Evolutionary conservation across 2,329 filamentous ascomycete species (phyloP).

Genomic region (Fusarium ramigenum): DNA sequence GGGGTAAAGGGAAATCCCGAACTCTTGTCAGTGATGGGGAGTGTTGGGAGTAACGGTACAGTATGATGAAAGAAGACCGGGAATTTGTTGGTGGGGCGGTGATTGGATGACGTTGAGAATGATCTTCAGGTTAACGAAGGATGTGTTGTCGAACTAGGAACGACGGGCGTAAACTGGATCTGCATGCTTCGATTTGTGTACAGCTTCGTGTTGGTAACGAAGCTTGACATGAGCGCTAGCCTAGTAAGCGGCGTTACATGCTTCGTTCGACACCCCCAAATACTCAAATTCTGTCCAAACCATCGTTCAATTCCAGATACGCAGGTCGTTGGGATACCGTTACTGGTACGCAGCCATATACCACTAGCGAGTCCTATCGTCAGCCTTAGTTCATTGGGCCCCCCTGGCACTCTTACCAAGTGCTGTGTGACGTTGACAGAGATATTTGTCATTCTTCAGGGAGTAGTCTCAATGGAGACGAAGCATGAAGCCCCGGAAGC

Average conservation of each 20-base stretch:
- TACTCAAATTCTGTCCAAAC: not conserved
- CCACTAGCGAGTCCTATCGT: conserved; percentile 24
- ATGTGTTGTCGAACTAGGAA: conserved; percentile 21
- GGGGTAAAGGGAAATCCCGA: conserved; percentile 42
- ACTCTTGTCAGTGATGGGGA: conserved; percentile 21
- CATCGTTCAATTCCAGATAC: conserved; percentile 1
- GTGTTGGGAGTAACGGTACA: conserved; percentile 18
- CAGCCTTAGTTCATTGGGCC: conserved; percentile 37
- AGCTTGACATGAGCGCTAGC: not conserved
- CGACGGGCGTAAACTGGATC: conserved; percentile 20
- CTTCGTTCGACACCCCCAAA: not conserved
- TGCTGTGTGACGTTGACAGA: conserved; percentile 31
- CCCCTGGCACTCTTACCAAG: conserved; percentile 7
- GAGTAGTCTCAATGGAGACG: conserved; percentile 13
- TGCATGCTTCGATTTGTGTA: conserved; percentile 24
- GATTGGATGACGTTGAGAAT: conserved; percentile 45
- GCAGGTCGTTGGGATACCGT: conserved; percentile 13
- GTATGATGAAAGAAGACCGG: conserved; percentile 24
- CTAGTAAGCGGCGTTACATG: not conserved
- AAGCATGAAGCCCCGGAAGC: conserved; percentile 15
- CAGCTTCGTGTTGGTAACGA: not conserved
- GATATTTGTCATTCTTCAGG: conserved; percentile 30
- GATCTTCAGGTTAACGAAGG: conserved; percentile 6
- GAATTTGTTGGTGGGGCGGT: conserved; percentile 40
- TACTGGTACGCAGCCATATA: not conserved